phyloP scores from a whole-genome alignment of 441 rosid species.

The Kokia cookei region DNA sequence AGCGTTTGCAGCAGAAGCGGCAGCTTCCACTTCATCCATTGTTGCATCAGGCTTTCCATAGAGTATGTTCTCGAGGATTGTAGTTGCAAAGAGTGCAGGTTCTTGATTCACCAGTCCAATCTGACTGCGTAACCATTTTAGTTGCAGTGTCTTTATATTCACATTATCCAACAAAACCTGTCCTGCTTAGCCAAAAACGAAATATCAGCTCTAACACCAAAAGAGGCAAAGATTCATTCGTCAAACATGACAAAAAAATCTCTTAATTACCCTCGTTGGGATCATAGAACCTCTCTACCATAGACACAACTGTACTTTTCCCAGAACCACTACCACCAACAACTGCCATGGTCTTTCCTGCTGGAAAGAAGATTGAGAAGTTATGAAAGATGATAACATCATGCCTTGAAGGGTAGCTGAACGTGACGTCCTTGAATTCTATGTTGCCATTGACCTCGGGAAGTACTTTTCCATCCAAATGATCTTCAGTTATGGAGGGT shows the following conservation, averaged over 20 bases:
- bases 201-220: slow-evolving; percentile 8
- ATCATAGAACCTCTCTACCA: slow-evolving; percentile 92
- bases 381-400: slow-evolving; percentile 85
- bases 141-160: slow-evolving; percentile 78
- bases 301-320: slow-evolving; percentile 94
- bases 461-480: slow-evolving; percentile 62
- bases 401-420: slow-evolving; percentile 96
- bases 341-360: slow-evolving; percentile 92
- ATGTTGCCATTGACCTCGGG: slow-evolving; percentile 80
- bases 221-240: neutral
- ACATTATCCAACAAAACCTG: slow-evolving; percentile 81
- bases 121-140: slow-evolving; percentile 87
- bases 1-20: slow-evolving; percentile 85
- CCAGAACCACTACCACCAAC: slow-evolving; percentile 99
- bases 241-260: neutral
- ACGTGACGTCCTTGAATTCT: slow-evolving; percentile 82
- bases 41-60: slow-evolving; percentile 90
- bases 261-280: slow-evolving; percentile 66
- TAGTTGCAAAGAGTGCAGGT: slow-evolving; percentile 94
- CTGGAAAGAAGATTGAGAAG: slow-evolving; percentile 86
- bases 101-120: slow-evolving; percentile 97
- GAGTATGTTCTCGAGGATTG: slow-evolving; percentile 85
- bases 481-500: slow-evolving; percentile 78
- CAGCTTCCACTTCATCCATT: slow-evolving; percentile 88
- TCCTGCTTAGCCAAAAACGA: slow-evolving; percentile 44